A percentile compares a stretch with the other conserved stretches of the same genome.
Evolutionary conservation across 768 basidiomycete genomes (phyloP).

Genomic region (Pisolithus orientalis): DNA sequence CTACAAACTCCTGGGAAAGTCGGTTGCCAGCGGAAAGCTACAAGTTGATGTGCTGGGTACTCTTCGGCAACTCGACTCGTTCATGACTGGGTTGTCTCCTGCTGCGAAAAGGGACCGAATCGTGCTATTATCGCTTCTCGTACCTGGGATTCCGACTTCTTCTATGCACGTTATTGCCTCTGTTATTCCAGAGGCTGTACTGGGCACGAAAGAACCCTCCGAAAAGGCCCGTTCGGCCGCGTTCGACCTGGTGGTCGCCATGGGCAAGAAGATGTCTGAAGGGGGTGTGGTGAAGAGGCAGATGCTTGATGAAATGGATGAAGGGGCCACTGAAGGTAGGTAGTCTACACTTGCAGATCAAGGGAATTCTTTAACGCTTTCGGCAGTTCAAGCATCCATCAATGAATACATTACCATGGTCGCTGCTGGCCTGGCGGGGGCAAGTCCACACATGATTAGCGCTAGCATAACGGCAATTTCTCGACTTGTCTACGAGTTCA

Average conservation of each 20-base stretch:
- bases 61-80: conserved; percentile 58
- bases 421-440: conserved; percentile 88
- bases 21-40: conserved; percentile 61
- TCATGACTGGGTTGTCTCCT: conserved; percentile 58
- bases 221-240: conserved; percentile 86
- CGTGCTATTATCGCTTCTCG: conserved; percentile 60
- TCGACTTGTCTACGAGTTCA: conserved; percentile 92
- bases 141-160: conserved; percentile 61
- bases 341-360: conserved; percentile 1
- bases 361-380: conserved; percentile 9
- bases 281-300: conserved; percentile 79
- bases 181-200: conserved; percentile 87
- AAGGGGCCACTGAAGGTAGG: conserved; percentile 40
- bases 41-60: conserved; percentile 48
- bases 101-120: conserved; percentile 96
- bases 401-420: conserved; percentile 97
- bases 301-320: conserved; percentile 80
- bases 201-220: conserved; percentile 96
- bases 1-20: conserved; percentile 78
- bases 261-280: conserved; percentile 87
- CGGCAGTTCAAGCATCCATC: conserved; percentile 59
- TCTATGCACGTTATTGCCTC: conserved; percentile 81
- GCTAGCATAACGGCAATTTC: conserved; percentile 94
- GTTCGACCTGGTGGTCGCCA: conserved; percentile 83
- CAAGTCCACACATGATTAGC: conserved; percentile 96